These are phyloP conservation scores for Malassezia pachydermatis DNA, from an alignment of 1,284 basidiomycete genomes.

Conservation along the genomic window DNA sequence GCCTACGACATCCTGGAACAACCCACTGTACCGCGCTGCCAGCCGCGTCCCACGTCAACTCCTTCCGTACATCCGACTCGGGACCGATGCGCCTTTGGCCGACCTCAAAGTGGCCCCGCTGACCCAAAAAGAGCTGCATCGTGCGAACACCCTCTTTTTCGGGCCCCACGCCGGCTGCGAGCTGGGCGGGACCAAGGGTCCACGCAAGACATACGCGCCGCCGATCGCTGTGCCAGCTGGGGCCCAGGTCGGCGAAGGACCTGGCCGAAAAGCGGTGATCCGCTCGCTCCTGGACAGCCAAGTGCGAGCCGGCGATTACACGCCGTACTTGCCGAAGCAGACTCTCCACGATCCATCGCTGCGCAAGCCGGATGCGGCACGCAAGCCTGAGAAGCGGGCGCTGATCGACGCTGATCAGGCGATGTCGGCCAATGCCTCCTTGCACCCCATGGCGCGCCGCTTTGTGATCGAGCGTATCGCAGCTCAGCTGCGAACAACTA, in stretches of 20 bases:
- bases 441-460: conserved; percentile 15
- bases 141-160: conserved; percentile 13
- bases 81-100: neutral
- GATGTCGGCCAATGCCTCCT: conserved; percentile 3
- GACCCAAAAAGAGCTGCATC: neutral
- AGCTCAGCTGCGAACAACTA: conserved; percentile 1
- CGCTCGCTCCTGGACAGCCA: conserved; percentile 5
- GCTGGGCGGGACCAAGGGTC: neutral
- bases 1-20: conserved; percentile 8
- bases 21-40: conserved; percentile 9
- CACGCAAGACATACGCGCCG: conserved; percentile 7
- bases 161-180: neutral
- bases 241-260: neutral
- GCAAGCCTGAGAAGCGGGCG: neutral
- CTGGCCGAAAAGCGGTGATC: neutral
- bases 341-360: conserved; percentile 1
- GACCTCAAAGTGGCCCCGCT: conserved; percentile 3
- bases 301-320: conserved; percentile 12
- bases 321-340: conserved; percentile 1
- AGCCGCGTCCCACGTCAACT: conserved; percentile 3
- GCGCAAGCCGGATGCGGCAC: neutral
- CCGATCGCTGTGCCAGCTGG: conserved; percentile 9
- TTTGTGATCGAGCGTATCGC: conserved; percentile 11
- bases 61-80: neutral
- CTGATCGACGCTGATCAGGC: conserved; percentile 11